Evolutionary conservation across 208 protist species (phyloP), one percentile per base, ranked within the genome.

Genomic region (Phytomonas serpens): DNA sequence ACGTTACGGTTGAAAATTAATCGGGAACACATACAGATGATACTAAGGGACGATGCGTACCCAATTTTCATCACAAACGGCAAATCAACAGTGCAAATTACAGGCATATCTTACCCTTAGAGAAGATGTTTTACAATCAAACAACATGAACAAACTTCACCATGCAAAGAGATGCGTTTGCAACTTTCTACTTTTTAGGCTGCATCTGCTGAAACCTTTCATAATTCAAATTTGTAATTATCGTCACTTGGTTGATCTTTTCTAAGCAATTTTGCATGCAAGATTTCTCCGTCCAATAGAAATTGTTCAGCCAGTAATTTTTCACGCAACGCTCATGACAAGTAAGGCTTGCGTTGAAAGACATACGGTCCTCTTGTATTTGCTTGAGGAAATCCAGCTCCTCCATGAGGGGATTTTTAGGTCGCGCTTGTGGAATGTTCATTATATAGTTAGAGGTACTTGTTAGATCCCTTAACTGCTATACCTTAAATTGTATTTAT

Each of bases 201-300:
- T 83, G 34, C 19, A 75, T 52, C 69, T 94, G 78, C 67, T 93
- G 89, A 67, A 90, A 93, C 71, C 92, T 92, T 52, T 79, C 79
- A 61, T 90, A 92, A 74, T 89, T 88, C 62, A 94, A 80, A 74
- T 96, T 96, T 27, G 87, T 89, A 68, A 96, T 92, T 63, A 96
- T 81, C 0, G 85, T 87, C 23, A 85, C 81, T 73, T 96, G 89
- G 68, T 84, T 89, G 31, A 94, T 78, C 79, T 94, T 93, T 37
- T 90, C 86, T n/a, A 96, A 73, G 65, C 92, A 96, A 72, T 96
- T 96, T 23, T 84, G 63, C 89, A 94, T 94, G 80, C 92, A 96
- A 19, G 71, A 81, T 74, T 90, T 85, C 70, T 94, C 92, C 6
- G 71, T 51, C 27, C 77, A 71, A 66, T 92, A 92, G 61, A 94